phyloP scores from a whole-genome alignment of 2,329 filamentous ascomycete genomes.

The Fusarium coffeatum region DNA sequence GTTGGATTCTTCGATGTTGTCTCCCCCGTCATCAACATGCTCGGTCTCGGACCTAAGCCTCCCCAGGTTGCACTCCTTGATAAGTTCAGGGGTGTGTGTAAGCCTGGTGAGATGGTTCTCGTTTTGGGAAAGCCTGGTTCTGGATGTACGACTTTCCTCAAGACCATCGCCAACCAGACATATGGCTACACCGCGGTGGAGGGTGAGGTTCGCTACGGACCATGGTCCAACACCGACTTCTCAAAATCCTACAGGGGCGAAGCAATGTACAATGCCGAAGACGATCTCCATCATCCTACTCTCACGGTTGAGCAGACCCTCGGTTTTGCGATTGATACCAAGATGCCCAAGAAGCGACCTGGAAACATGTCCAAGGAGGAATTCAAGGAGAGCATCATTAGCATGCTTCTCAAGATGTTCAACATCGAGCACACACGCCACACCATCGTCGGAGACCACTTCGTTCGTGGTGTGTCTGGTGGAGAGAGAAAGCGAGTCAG shows the following conservation, averaged over 20 bases:
- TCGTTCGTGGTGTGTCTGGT: conserved; percentile 80
- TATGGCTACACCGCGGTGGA: conserved; percentile 65
- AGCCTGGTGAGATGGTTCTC: conserved; percentile 89
- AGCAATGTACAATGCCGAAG: conserved; percentile 82
- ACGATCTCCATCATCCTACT: conserved; percentile 86
- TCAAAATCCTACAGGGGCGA: conserved; percentile 75
- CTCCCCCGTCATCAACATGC: conserved; percentile 69
- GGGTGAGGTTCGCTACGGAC: conserved; percentile 82
- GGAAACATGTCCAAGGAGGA: conserved; percentile 76
- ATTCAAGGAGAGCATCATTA: conserved; percentile 81
- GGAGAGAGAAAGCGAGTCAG: conserved; percentile 78
- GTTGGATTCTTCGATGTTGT: conserved; percentile 81
- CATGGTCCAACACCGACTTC: conserved; percentile 77
- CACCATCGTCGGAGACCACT: conserved; percentile 86
- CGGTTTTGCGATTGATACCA: conserved; percentile 85
- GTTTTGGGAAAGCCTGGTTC: conserved; percentile 83
- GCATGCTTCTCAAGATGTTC: conserved; percentile 87
- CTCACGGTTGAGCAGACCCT: conserved; percentile 90
- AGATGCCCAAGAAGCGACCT: conserved; percentile 83
- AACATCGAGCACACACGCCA: conserved; percentile 90
- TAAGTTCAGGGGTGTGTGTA: conserved; percentile 75
- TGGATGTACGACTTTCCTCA: conserved; percentile 77
- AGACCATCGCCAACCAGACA: conserved; percentile 74
- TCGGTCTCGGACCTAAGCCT: conserved; percentile 75
- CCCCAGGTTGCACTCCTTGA: conserved; percentile 79